Conservation (phyloP, 179 eudicot genomes). For the Beta lomatogona region DNA sequence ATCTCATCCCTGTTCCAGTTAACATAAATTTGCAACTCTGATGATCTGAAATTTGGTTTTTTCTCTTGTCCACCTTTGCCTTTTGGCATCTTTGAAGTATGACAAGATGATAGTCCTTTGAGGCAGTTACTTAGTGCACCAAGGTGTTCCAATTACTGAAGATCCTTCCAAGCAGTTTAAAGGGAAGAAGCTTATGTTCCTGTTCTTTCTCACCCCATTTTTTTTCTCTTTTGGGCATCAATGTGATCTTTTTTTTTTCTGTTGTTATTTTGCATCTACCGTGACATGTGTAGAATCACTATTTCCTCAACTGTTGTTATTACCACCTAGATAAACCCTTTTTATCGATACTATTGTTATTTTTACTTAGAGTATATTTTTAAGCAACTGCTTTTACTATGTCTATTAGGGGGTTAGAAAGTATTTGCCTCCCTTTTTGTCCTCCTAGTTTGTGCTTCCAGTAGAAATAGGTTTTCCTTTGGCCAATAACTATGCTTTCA, state of each 20-base stretch:
- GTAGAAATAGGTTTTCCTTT: not conserved
- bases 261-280: not conserved
- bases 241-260: not conserved
- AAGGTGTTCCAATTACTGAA: not conserved
- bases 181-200: not conserved
- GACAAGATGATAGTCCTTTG: not conserved
- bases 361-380: not conserved
- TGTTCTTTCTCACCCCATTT: not conserved
- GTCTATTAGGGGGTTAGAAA: not conserved
- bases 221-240: not conserved
- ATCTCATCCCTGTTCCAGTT: too few species aligned
- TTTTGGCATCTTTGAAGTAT: not conserved
- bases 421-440: not conserved
- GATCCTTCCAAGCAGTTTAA: not conserved
- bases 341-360: not conserved
- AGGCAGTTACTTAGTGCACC: not conserved
- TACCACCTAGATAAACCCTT: not conserved
- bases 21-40: not conserved
- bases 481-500: not conserved
- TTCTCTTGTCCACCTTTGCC: not conserved
- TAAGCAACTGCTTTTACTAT: not conserved
- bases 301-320: not conserved
- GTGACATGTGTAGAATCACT: not conserved
- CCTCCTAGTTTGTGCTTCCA: not conserved
- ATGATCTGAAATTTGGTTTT: not conserved